phyloP scores from a whole-genome alignment of 768 basidiomycete genomes.

The Pholiota microspora region DNA sequence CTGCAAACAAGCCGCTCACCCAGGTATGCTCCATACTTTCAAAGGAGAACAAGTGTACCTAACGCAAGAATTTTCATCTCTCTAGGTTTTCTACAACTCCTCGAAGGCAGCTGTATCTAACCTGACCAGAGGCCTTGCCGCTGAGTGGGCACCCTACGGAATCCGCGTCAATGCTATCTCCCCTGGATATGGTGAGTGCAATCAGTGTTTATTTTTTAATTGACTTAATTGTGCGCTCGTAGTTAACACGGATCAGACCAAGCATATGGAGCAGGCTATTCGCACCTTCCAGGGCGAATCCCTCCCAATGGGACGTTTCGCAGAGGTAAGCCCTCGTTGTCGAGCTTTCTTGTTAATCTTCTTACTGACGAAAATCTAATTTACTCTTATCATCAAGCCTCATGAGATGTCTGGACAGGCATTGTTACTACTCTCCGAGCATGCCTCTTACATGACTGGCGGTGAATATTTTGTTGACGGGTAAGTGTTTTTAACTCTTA shows the following conservation, averaged over 20 bases:
- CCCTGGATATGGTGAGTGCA: conserved; percentile 53
- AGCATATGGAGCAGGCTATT: conserved; percentile 47
- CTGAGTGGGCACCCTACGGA: conserved; percentile 53
- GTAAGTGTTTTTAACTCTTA: conserved; percentile 27
- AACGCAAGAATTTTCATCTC: not conserved
- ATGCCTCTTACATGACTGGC: conserved; percentile 58
- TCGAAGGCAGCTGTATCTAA: conserved; percentile 67
- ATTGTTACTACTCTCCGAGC: conserved; percentile 49
- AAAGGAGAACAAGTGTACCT: not conserved
- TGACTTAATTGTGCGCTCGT: not conserved
- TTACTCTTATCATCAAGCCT: conserved; percentile 31
- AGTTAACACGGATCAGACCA: conserved; percentile 63
- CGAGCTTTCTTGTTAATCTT: not conserved
- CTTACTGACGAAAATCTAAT: not conserved
- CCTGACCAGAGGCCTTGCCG: conserved; percentile 54
- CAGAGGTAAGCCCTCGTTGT: conserved; percentile 41
- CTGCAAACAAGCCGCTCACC: conserved; percentile 42
- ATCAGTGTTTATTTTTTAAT: not conserved
- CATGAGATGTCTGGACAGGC: conserved; percentile 57
- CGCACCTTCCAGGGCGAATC: conserved; percentile 46
- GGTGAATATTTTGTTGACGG: conserved; percentile 56
- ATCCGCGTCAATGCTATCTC: conserved; percentile 63
- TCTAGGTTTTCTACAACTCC: conserved; percentile 58
- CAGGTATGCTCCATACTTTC: too few species aligned
- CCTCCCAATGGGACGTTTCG: conserved; percentile 57